These are phyloP conservation scores for Aspergillus awamori DNA, from an alignment of 2,329 filamentous ascomycete genomes.

Conservation along the genomic window DNA sequence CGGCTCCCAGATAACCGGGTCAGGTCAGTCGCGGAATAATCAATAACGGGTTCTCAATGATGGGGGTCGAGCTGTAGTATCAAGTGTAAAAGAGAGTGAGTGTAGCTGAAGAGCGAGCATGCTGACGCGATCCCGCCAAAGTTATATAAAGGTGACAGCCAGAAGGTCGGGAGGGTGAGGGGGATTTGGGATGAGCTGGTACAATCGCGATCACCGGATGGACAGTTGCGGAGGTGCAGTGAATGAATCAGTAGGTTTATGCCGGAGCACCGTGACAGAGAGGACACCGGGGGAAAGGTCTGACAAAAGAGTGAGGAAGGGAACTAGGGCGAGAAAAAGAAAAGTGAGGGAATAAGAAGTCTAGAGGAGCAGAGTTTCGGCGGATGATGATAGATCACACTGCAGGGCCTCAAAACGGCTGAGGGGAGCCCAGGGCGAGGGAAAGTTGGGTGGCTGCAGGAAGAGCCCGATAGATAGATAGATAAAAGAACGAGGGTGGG, in stretches of 20 bases:
- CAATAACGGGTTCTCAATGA: slow-evolving; percentile 27
- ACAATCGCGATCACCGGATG: slow-evolving; percentile 6
- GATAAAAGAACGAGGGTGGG: slow-evolving; percentile 15
- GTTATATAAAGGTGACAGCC: slow-evolving; percentile 11
- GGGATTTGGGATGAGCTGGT: slow-evolving; percentile 4
- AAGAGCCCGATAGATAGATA: slow-evolving; percentile 2
- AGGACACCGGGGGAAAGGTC: background rate
- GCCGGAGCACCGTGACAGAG: background rate
- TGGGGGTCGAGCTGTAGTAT: slow-evolving; percentile 33
- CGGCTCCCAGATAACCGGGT: slow-evolving; percentile 20
- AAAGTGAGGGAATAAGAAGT: slow-evolving; percentile 5
- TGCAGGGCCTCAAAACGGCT: slow-evolving; percentile 9
- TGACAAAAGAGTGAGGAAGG: slow-evolving; percentile 3
- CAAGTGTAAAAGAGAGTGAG: slow-evolving; percentile 29
- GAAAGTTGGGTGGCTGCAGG: slow-evolving; percentile 11
- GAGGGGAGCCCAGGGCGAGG: slow-evolving; percentile 5
- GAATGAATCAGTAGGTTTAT: background rate
- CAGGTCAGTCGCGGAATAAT: slow-evolving; percentile 7
- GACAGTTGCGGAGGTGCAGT: background rate
- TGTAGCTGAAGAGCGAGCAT: slow-evolving; percentile 38
- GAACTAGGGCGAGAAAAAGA: slow-evolving; percentile 6
- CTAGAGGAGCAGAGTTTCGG: slow-evolving; percentile 1
- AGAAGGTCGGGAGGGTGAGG: slow-evolving; percentile 11
- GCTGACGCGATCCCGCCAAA: slow-evolving; percentile 34
- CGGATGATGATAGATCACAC: slow-evolving; percentile 13